These are phyloP conservation scores for Metschnikowia lochheadii DNA, from an alignment of 805 yeast genomes.

Conservation along the genomic window DNA sequence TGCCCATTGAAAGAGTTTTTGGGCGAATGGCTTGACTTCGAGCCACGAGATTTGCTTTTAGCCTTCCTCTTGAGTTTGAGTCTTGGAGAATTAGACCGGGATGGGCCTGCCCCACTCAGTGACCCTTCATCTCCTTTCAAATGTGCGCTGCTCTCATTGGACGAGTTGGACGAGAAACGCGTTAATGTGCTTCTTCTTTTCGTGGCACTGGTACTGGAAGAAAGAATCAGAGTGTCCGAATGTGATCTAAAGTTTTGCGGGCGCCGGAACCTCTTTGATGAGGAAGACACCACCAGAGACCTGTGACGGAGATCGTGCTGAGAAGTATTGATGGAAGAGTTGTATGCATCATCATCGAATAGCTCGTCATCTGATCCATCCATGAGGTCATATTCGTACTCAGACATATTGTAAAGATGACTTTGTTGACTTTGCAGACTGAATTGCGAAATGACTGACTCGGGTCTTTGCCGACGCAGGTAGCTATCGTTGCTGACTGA, in stretches of 20 bases:
- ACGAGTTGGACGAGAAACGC: constrained; percentile 35
- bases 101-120: not conserved
- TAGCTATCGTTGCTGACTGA: constrained; percentile 11
- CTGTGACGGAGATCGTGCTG: constrained; percentile 23
- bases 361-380: constrained; percentile 38
- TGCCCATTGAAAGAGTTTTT: constrained; percentile 3
- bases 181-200: constrained; percentile 27
- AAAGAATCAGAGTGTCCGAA: constrained; percentile 34
- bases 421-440: constrained; percentile 39
- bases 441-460: constrained; percentile 38
- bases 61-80: constrained; percentile 10
- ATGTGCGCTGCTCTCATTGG: constrained; percentile 29
- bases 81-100: constrained; percentile 10
- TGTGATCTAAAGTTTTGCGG: constrained; percentile 33
- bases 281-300: constrained; percentile 14
- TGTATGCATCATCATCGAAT: constrained; percentile 35
- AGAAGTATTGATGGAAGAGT: constrained; percentile 35
- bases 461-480: constrained; percentile 28
- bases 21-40: constrained; percentile 1
- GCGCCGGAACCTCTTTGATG: constrained; percentile 19
- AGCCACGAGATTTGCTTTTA: constrained; percentile 8
- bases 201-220: constrained; percentile 27
- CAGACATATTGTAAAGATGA: constrained; percentile 41
- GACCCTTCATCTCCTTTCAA: constrained; percentile 8
- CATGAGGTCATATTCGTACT: constrained; percentile 36